Conservation (phyloP, 768 basidiomycete genomes). For the Hericium coralloides region DNA sequence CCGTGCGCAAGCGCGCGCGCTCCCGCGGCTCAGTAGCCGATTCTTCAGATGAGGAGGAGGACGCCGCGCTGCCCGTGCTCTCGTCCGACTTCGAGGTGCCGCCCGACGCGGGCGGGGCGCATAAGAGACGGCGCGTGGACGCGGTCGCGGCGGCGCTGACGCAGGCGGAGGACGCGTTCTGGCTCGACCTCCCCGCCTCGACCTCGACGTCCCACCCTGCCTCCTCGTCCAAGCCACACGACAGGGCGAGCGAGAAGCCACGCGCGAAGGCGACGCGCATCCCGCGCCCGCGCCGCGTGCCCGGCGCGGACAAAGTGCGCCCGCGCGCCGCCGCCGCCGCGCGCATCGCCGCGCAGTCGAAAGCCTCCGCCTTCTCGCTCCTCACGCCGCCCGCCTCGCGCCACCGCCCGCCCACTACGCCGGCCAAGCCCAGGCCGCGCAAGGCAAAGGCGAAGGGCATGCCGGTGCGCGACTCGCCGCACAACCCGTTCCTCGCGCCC, state of each 20-base stretch:
- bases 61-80: conserved; percentile 7
- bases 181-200: conserved; percentile 4
- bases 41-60: conserved; percentile 13
- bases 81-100: conserved; percentile 9
- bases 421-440: conserved; percentile 5
- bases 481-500: conserved; percentile 14
- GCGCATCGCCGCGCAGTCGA: conserved; percentile 9
- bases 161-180: conserved; percentile 13
- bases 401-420: conserved; percentile 9
- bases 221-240: neutral
- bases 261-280: conserved; percentile 1
- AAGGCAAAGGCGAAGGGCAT: conserved; percentile 1
- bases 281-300: conserved; percentile 4
- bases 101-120: neutral
- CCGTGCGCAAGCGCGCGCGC: conserved; percentile 13
- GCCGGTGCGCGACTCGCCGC: conserved; percentile 15
- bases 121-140: conserved; percentile 13
- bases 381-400: conserved; percentile 14
- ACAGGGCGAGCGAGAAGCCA: too few species aligned
- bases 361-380: conserved; percentile 5
- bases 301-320: conserved; percentile 3
- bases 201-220: neutral
- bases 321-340: conserved; percentile 3
- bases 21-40: conserved; percentile 12
- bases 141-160: conserved; percentile 10